Percentiles rank a stretch among this genome's conserved stretches.
Evolutionary conservation across 768 basidiomycete species (phyloP).

Genomic region (Filobasidium wieringae): DNA sequence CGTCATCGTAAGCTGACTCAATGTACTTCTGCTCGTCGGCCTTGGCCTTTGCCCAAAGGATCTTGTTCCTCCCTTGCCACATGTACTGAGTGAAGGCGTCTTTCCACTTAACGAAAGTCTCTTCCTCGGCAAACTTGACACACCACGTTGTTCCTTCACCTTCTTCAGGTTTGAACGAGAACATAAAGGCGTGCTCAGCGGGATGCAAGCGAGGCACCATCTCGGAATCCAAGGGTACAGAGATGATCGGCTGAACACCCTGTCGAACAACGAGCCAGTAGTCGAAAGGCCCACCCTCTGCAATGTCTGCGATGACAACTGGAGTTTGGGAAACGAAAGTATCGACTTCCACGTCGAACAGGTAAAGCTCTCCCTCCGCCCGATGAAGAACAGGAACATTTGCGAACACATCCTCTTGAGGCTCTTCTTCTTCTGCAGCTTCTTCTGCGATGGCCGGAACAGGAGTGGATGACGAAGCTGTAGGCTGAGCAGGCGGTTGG

Average conservation of each 20-base stretch:
- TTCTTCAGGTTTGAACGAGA: slow-evolving; percentile 60
- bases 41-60: slow-evolving; percentile 57
- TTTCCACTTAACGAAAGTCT: slow-evolving; percentile 53
- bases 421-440: slow-evolving; percentile 11
- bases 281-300: slow-evolving; percentile 35
- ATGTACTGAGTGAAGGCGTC: slow-evolving; percentile 54
- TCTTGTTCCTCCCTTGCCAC: slow-evolving; percentile 69
- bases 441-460: not conserved
- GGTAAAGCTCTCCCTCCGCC: slow-evolving; percentile 38
- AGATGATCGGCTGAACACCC: slow-evolving; percentile 26
- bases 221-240: slow-evolving; percentile 33
- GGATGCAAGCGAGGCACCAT: slow-evolving; percentile 32
- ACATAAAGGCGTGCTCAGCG: slow-evolving; percentile 57
- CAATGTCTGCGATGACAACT: slow-evolving; percentile 34
- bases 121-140: slow-evolving; percentile 52
- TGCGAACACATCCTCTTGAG: slow-evolving; percentile 33
- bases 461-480: not conserved
- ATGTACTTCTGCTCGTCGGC: slow-evolving; percentile 80
- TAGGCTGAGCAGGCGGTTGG: not conserved
- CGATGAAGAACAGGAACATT: slow-evolving; percentile 28
- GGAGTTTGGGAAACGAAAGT: slow-evolving; percentile 41
- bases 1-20: slow-evolving; percentile 57
- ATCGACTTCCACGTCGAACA: slow-evolving; percentile 41
- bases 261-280: slow-evolving; percentile 38
- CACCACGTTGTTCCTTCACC: slow-evolving; percentile 60